Percentiles rank a stretch among this genome's conserved stretches.
Conservation (phyloP, 768 basidiomycete genomes). For the Gloeopeniophorella convolvens region DNA sequence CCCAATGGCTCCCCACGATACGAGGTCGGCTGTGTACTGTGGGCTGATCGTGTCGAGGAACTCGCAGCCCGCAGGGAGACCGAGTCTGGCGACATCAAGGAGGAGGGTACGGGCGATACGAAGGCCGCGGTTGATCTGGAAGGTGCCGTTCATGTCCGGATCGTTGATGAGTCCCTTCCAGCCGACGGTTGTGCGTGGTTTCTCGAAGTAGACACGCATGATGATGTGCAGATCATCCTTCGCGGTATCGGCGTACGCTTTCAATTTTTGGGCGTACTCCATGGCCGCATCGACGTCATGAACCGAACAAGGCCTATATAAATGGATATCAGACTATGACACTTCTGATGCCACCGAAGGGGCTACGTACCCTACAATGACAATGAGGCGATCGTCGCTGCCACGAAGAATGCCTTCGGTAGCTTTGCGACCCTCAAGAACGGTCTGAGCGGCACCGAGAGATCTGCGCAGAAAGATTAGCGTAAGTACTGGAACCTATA, state of each 20-base stretch:
- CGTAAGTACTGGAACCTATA: slow-evolving; percentile 20
- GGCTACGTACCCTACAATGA: slow-evolving; percentile 73
- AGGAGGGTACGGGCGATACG: slow-evolving; percentile 82
- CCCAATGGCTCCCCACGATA: slow-evolving; percentile 95
- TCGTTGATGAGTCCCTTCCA: slow-evolving; percentile 99
- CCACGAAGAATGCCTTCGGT: slow-evolving; percentile 78
- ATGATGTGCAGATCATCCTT: slow-evolving; percentile 87
- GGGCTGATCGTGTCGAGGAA: slow-evolving; percentile 76
- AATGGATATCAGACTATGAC: background rate
- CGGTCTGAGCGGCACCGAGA: slow-evolving; percentile 77
- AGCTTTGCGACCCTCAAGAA: slow-evolving; percentile 74
- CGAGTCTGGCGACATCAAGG: slow-evolving; percentile 83
- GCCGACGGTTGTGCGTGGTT: slow-evolving; percentile 91
- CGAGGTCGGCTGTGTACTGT: slow-evolving; percentile 91
- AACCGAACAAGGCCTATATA: slow-evolving; percentile 81
- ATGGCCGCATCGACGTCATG: slow-evolving; percentile 82
- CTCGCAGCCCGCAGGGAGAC: slow-evolving; percentile 94
- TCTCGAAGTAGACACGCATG: slow-evolving; percentile 99
- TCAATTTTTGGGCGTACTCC: slow-evolving; percentile 79
- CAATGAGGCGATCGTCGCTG: slow-evolving; percentile 86
- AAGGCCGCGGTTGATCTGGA: slow-evolving; percentile 95
- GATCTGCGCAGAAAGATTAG: slow-evolving; percentile 39
- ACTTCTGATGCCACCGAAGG: background rate
- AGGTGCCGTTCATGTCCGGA: slow-evolving; percentile 86
- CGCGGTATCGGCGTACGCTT: slow-evolving; percentile 70